Evolutionary conservation across 2,329 filamentous ascomycete genomes (phyloP).

Genomic region (Diatrype stigma): DNA sequence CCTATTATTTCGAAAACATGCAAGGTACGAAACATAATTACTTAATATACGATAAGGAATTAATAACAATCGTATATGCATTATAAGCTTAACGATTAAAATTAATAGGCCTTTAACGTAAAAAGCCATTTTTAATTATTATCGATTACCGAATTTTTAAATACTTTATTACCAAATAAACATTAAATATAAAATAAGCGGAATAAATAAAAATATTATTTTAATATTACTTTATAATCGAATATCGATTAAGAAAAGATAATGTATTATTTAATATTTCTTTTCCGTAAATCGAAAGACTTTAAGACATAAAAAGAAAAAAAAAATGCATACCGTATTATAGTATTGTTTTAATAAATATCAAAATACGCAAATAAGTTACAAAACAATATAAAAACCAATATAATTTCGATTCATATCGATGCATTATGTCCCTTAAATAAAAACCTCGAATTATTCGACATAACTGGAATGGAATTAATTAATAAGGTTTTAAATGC

Average conservation of each 20-base stretch:
- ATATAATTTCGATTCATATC: background rate
- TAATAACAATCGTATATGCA: background rate
- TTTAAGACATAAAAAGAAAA: background rate
- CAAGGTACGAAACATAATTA: background rate
- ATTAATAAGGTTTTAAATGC: background rate
- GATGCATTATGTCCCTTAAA: background rate
- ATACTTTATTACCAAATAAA: background rate
- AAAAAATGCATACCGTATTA: background rate
- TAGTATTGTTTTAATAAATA: background rate
- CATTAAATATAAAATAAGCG: background rate
- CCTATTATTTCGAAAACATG: background rate
- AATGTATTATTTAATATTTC: background rate
- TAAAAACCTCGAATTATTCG: background rate
- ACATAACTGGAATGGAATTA: too few relatives aligned
- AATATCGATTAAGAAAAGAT: background rate
- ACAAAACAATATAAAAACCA: too few relatives aligned
- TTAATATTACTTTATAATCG: background rate
- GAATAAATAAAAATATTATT: background rate
- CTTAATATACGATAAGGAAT: background rate
- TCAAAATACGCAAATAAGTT: background rate
- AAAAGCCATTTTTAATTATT: background rate
- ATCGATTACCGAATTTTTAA: background rate
- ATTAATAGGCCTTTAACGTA: background rate
- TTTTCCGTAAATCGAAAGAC: background rate
- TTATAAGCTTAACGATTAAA: background rate